Evolutionary conservation across 75 land plant genomes (phyloP), one percentile per base, ranked within the genome.

Genomic region (Cryptomeria japonica): DNA sequence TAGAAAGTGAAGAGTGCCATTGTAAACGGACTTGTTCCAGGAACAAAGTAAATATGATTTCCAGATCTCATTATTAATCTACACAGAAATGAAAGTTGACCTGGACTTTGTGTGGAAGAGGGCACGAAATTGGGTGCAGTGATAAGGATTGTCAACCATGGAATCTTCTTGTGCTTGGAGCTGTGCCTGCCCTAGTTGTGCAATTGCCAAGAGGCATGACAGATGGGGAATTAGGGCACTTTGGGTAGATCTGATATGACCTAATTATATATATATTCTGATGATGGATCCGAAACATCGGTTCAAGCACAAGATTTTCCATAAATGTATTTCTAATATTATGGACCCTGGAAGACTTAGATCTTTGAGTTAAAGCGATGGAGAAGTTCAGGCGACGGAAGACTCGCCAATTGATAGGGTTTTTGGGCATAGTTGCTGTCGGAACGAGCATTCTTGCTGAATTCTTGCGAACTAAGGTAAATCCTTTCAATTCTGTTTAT

Each of bases 381-480:
- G 31, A 80, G 47, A 80, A 80, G 10, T 80, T 47, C 39, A 44
- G 83, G 83, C 31, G 25, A 28, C 19, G 49, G 49, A 38, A 14
- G 22, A 41, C 11, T 44, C 22, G 3, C 14, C n/a, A 44, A 25
- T 19, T 80, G 11, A 80, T 80, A 41, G 83, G 83, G 41, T 4
- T 42, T 28, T 25, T 80, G 25, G 83, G 83, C 9, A 0, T 44
- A 11, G 11, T 80, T 80, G 83, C 83, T 41, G 83, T 80, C 14
- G 83, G 28, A 41, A 80, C 49, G 28, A 44, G 83, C 83, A 80
- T 80, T 28, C 49, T 47, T 80, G 83, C 83, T 6, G 83, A 80
- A 80, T 25, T 80, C n/a, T 42, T 28, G 8, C 25, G 49, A 25
- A 80, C 44, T 44, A 80, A 42, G 83, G 83, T 80, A 10, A 73